Base-by-base conservation (phyloP, 176 grass and related monocot species). In the Secale cereale region DNA sequence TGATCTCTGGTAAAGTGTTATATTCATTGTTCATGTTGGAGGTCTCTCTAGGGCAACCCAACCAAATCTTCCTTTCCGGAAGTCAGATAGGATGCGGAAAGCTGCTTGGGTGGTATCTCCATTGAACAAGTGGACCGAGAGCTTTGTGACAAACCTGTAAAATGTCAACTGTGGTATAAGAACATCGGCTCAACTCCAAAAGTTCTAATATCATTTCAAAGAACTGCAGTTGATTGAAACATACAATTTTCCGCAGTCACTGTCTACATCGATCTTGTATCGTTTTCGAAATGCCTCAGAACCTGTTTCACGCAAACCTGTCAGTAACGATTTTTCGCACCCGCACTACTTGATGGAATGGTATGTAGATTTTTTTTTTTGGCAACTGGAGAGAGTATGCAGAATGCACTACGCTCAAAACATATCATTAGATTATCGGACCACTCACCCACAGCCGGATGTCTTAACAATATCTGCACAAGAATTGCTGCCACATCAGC, bases 61-160 rank as follows among this genome's bases (percentile, higher is more conserved):
- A 25, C 93, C 91, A 85, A 99, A 94, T 81, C 89, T 99, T 15
- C 97, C 97, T 91, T 96, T 96, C 74, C 97, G 89, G 30, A 92
- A 96, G 81, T 96, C 97, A 22, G 82, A 91, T 70, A 99, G 89
- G 27, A 99, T 91, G 26, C 90, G 93, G 74, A 96, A 96, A 69
- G 88, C 86, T 63, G 94, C 94, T 60, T 99, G 97, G 32, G 45
- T 96, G 59, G 85, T 63, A 77, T 99, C 97, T 89, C 91, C 97
- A 82, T 86, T 94, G 84, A 97, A 97, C 67, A 94, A 79, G 79
- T 96, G 86, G 26, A 91, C 64, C 10, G 91, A 87, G 26, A 99
- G 85, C 87, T 96, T 99, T 13, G 90, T 88, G 48, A 99, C 72
- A 83, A 96, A 99, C 89, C 91, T 99, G 90, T 68, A 92, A 78